Evolutionary conservation across 306 rosid species (phyloP), one percentile per base, ranked within the genome.

Genomic region (Ammopiptanthus mongolicus): DNA sequence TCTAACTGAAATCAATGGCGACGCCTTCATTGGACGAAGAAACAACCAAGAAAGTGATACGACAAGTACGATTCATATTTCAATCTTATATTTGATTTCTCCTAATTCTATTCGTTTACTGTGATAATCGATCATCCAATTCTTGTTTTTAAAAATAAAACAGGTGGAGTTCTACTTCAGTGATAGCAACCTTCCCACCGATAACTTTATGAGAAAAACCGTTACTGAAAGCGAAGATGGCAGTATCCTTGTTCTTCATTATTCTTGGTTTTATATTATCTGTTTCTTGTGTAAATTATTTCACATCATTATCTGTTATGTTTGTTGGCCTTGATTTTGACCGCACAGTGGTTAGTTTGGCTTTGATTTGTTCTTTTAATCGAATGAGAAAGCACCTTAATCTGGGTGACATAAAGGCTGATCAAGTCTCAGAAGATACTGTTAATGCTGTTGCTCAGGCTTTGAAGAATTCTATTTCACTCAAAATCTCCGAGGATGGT

Each of bases 131-230:
- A 17, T 29, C 25, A 39, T 34, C 46, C 5, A 1, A 7, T 14
- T 63, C 33, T 9, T 0, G 15, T 31, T 23, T 22, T 25, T 37
- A 6, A 31, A 31, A 59, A n/a, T n/a, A 28, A 59, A 5, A 1
- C 11, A 78, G 98, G 97, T 93, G 17, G 98, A 93, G 87, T 93
- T 91, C 73, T 93, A 93, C 86, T 91, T 93, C 86, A 83, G 98
- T 51, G 97, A 93, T 34, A 93, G 98, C 86, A 93, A 93, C 82
- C 98, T 93, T 60, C 97, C 97, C 0, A 74, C 84, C 53, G 98
- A 93, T 50, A 56, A 12, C 52, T 93, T 93, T 69, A 89, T 93
- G 55, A 83, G 73, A 65, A 93, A 88, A 65, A 41, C 79, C 25
- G 80, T 93, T 10, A 47, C 58, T 34, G 98, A 89, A 81, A 82